phyloP scores from a whole-genome alignment of 2,329 filamentous ascomycete species.

The Paradendryphiella salina region DNA sequence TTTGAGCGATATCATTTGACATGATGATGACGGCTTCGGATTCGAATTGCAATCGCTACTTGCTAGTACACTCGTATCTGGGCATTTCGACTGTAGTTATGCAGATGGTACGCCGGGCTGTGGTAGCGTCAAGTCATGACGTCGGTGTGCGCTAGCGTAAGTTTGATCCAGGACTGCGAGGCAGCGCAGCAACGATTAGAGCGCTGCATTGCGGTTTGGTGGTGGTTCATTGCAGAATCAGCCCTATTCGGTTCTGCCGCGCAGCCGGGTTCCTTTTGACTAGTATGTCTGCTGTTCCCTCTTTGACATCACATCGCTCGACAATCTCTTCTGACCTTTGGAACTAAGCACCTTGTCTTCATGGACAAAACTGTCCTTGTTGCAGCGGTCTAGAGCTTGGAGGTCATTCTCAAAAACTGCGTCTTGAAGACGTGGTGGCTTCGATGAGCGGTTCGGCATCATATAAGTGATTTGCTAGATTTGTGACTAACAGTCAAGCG shows the following conservation, averaged over 20 bases:
- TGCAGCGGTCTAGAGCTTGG: background rate
- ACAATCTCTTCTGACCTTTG: no score
- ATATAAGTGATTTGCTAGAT: background rate
- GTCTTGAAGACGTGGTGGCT: background rate
- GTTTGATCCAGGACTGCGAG: background rate
- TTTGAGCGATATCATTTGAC: constrained; percentile 29
- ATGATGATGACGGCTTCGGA: constrained; percentile 12
- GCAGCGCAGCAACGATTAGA: constrained; percentile 5
- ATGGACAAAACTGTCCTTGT: no score
- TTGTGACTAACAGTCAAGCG: background rate
- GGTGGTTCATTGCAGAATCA: background rate
- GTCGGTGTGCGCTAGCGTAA: constrained; percentile 6
- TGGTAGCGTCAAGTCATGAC: constrained; percentile 14
- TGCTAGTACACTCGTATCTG: background rate
- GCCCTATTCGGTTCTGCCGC: background rate
- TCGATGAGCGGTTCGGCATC: background rate
- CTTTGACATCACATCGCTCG: no score
- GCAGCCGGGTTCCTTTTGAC: background rate
- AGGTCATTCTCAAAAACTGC: background rate
- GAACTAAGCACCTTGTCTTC: no score
- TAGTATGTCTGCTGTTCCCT: background rate
- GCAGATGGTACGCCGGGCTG: background rate
- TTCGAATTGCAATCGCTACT: background rate
- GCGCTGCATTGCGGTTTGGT: constrained; percentile 2
- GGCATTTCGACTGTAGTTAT: constrained; percentile 4